phyloP scores from a whole-genome alignment of 1,284 basidiomycete species.

The Xerocomus cyaneibrunnescens region DNA sequence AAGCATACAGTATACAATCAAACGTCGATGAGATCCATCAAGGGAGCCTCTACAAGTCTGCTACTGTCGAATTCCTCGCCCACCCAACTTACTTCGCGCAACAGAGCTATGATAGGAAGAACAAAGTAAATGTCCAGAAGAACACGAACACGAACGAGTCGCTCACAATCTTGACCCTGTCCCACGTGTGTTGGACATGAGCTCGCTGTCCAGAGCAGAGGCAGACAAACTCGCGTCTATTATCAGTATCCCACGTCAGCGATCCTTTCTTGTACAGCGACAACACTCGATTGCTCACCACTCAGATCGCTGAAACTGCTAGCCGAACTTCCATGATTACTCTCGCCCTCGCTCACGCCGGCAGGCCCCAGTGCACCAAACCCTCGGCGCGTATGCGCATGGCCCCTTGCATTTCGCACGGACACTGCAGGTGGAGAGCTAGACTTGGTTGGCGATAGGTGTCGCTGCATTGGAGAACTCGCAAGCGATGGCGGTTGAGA shows the following conservation, averaged over 20 bases:
- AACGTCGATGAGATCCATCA: neutral
- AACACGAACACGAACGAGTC: slow-evolving; percentile 4
- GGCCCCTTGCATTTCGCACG: slow-evolving; percentile 49
- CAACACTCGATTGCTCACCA: slow-evolving; percentile 45
- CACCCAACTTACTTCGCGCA: slow-evolving; percentile 42
- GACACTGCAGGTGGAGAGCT: slow-evolving; percentile 60
- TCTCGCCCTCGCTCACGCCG: slow-evolving; percentile 54
- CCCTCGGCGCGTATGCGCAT: slow-evolving; percentile 41
- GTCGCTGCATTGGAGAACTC: slow-evolving; percentile 48
- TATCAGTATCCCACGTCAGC: slow-evolving; percentile 2
- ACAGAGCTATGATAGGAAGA: slow-evolving; percentile 41
- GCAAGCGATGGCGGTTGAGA: slow-evolving; percentile 20
- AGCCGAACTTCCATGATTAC: slow-evolving; percentile 64
- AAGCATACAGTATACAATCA: neutral
- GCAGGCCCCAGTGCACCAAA: slow-evolving; percentile 41
- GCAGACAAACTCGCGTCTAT: slow-evolving; percentile 68
- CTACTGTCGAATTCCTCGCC: slow-evolving; percentile 36
- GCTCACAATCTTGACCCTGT: slow-evolving; percentile 29
- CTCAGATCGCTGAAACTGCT: slow-evolving; percentile 84
- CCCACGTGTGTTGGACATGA: slow-evolving; percentile 49
- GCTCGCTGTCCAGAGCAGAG: slow-evolving; percentile 72
- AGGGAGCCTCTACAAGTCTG: neutral
- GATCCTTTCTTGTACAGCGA: neutral
- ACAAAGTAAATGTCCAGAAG: neutral
- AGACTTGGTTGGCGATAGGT: slow-evolving; percentile 54